Evolutionary conservation across 2,329 filamentous ascomycete species (phyloP).

Genomic region (Fusarium sororula): DNA sequence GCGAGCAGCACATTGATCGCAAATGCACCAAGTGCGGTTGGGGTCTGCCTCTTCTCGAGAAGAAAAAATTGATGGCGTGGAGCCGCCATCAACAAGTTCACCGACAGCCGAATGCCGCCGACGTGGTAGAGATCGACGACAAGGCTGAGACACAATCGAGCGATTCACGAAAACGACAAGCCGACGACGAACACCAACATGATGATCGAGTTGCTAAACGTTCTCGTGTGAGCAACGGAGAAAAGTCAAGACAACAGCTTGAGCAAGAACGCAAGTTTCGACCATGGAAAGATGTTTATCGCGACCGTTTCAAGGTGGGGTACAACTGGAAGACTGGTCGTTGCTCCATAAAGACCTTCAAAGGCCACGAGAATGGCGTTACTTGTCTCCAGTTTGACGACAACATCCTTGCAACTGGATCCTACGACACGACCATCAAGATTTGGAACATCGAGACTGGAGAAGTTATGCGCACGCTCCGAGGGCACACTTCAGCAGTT

Average conservation of each 20-base stretch:
- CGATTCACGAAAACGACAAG: conserved; percentile 49
- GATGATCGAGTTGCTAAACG: conserved; percentile 46
- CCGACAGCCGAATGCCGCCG: conserved; percentile 45
- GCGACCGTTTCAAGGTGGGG: conserved; percentile 92
- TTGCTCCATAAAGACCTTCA: conserved; percentile 84
- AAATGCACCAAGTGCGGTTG: conserved; percentile 96
- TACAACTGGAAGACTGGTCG: conserved; percentile 98
- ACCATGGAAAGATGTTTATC: conserved; percentile 96
- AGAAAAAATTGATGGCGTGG: conserved; percentile 86
- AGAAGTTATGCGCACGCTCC: conserved; percentile 83
- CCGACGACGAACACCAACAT: conserved; percentile 43
- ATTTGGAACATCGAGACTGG: conserved; percentile 95
- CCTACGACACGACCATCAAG: conserved; percentile 93
- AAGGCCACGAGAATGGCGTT: conserved; percentile 82
- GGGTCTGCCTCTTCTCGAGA: conserved; percentile 89
- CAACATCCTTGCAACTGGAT: conserved; percentile 89
- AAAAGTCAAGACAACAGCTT: conserved; percentile 46
- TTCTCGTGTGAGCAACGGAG: conserved; percentile 39
- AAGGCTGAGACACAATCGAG: conserved; percentile 29
- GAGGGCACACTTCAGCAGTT: conserved; percentile 84
- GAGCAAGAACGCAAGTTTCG: conserved; percentile 63
- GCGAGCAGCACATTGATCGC: conserved; percentile 92
- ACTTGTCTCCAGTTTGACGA: conserved; percentile 74
- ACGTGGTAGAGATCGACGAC: conserved; percentile 40
- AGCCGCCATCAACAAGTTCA: conserved; percentile 82